Base-by-base conservation (phyloP, 345 rosid species). In the Balakata baccata region DNA sequence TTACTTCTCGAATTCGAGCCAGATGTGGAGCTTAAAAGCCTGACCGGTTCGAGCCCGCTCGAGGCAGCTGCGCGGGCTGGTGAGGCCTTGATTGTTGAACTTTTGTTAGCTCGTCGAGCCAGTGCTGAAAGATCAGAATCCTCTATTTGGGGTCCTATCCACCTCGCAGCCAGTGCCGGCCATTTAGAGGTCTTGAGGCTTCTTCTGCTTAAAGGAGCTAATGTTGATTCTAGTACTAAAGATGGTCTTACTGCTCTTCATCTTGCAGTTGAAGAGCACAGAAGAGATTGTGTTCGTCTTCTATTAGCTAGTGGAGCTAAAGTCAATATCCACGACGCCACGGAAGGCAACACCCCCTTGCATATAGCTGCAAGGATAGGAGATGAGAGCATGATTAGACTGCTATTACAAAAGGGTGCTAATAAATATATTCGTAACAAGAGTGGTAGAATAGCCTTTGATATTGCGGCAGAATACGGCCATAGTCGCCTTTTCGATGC, bases 241-340 rank as follows among this genome's bases (percentile, higher is more conserved):
- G 90, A 87, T 45, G 88, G 90, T 14, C 79, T 72, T 59, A 85
- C 89, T 2, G 86, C 89, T 12, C 68, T 87, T 8, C 94, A 89
- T 71, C 25, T 87, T 0, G 90, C 94, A 0, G 88, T 87, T 0
- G 80, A 79, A 50, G 84, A 84, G 34, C 77, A 84, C 58, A 70
- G 82, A 61, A 67, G 79, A 14, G 94, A 87, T 59, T 84, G 89
- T 71, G 78, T 69, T 0, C 82, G 87, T 16, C 81, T 89, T 46
- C 47, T 86, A 3, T 58, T 89, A 62, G 82, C 87, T 17, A 77
- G 72, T 59, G 88, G 90, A 0, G 85, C 90, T 2, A 78, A 74
- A 23, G 64, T 87, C 0, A 80, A 84, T 69, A 41, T 72, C 16
- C 65, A 76, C 7, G 79, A 80, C 43, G 13, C 62, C 5, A 43